Percentiles rank a stretch among this genome's conserved stretches.
Evolutionary conservation across 257 asterid species (phyloP).

Genomic region (Nicotiana tabacum): DNA sequence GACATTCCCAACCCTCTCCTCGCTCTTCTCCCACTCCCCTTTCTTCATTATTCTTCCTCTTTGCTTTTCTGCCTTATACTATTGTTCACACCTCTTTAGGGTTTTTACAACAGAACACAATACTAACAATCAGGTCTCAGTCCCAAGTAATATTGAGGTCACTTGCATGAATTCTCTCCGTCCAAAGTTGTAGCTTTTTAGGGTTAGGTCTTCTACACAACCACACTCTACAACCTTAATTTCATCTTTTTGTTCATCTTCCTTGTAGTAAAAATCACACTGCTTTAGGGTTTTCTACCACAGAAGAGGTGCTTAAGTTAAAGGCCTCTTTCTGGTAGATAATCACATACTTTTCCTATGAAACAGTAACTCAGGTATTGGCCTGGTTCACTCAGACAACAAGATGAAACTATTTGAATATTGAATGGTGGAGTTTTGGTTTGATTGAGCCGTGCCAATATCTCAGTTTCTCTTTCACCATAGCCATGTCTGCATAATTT

Average conservation of each 20-base stretch:
- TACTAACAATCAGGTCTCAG: no score
- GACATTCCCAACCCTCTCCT: constrained; percentile 25
- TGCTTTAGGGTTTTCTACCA: neutral
- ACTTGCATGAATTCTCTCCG: neutral
- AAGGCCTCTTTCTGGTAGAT: no score
- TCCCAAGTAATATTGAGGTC: neutral
- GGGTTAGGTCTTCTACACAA: neutral
- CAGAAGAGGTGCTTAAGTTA: neutral
- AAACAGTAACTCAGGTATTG: constrained; percentile 37
- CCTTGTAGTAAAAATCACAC: neutral
- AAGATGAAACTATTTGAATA: neutral
- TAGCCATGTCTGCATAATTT: neutral
- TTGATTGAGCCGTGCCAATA: constrained; percentile 65
- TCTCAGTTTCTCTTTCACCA: constrained; percentile 20
- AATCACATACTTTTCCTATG: constrained; percentile 1
- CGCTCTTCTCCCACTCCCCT: neutral
- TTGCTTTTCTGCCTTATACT: neutral
- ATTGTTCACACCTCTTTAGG: neutral
- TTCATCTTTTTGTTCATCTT: neutral
- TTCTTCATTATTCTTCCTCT: neutral
- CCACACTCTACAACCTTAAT: neutral
- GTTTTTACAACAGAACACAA: neutral
- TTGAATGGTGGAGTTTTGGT: neutral
- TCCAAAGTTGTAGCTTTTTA: neutral
- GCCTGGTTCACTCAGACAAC: constrained; percentile 48